A percentile compares a stretch with the other conserved stretches of the same genome.
These are phyloP conservation scores for Rosa hybrid DNA, from an alignment of 331 rosid species.

Conservation along the genomic window DNA sequence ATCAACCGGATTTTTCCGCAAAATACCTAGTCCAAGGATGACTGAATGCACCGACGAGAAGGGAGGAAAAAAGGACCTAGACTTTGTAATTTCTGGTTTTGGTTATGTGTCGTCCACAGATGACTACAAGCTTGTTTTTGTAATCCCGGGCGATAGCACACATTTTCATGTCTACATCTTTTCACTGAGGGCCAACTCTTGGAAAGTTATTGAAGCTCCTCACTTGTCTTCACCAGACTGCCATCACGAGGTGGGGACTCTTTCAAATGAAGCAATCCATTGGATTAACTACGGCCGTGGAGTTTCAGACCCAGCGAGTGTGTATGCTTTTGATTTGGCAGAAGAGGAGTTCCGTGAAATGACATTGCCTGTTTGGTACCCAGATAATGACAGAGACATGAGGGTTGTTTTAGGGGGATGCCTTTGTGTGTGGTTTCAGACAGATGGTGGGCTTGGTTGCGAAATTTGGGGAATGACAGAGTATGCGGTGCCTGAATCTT, in stretches of 20 bases:
- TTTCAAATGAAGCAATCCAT: constrained; percentile 7
- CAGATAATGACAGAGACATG: neutral
- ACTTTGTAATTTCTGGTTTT: neutral
- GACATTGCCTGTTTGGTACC: neutral
- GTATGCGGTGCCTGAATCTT: neutral
- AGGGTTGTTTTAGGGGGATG: neutral
- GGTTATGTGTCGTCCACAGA: neutral
- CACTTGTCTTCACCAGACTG: neutral
- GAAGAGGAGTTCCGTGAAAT: neutral
- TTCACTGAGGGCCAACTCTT: neutral
- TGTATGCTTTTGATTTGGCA: neutral
- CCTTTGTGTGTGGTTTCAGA: neutral
- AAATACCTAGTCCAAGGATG: neutral
- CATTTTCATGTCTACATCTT: neutral
- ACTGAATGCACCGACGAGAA: neutral
- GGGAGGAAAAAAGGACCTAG: neutral
- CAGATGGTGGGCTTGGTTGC: neutral
- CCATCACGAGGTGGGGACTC: neutral
- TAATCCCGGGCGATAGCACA: neutral
- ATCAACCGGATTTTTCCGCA: neutral
- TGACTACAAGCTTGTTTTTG: neutral
- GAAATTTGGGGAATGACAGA: neutral
- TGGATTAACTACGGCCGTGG: neutral
- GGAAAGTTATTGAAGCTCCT: neutral
- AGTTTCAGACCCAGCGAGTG: no score